phyloP scores from a whole-genome alignment of 139 green algal species.

The Pseudopediastrum boryanum region DNA sequence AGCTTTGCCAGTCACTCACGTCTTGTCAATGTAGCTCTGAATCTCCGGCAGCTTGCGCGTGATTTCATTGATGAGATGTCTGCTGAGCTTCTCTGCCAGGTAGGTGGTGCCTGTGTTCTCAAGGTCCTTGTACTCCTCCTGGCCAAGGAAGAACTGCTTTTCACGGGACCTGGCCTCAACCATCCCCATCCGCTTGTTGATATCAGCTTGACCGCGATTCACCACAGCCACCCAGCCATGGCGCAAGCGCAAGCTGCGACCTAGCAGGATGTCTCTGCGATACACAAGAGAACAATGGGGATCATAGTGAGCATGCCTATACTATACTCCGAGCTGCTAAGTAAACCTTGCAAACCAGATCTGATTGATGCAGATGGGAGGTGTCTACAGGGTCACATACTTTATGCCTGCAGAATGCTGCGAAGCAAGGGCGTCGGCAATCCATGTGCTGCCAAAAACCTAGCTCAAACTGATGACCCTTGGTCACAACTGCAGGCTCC shows the following conservation, averaged over 20 bases:
- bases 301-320: no score
- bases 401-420: neutral
- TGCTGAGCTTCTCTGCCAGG: conserved; percentile 80
- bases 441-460: neutral
- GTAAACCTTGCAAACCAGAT: no score
- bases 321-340: no score
- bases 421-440: neutral
- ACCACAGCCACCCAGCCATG: conserved; percentile 95
- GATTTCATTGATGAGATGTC: conserved; percentile 82
- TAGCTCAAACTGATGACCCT: no score
- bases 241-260: conserved; percentile 73
- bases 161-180: conserved; percentile 68
- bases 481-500: neutral
- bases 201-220: conserved; percentile 91
- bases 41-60: conserved; percentile 87
- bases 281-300: no score
- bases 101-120: conserved; percentile 71
- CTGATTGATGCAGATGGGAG: neutral
- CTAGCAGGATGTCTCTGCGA: conserved; percentile 80
- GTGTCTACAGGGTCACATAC: neutral
- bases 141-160: conserved; percentile 84
- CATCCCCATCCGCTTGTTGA: conserved; percentile 85
- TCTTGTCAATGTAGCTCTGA: conserved; percentile 71
- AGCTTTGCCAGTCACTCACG: conserved; percentile 6
- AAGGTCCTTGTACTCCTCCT: conserved; percentile 53